Base-by-base conservation (phyloP, 129 eudicot genomes). In the Arctium lappa region DNA sequence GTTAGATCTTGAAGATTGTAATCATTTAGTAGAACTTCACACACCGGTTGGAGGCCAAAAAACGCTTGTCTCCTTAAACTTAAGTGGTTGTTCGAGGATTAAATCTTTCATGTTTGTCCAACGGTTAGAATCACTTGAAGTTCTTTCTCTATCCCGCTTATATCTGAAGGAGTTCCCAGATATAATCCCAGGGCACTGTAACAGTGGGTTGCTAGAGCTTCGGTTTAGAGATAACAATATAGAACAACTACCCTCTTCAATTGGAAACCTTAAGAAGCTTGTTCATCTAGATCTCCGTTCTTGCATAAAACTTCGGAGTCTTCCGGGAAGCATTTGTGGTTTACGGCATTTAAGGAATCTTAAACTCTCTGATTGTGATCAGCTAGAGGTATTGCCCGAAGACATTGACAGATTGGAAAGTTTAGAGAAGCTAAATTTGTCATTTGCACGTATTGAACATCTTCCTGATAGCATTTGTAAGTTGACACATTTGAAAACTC, bases 401-500 rank as follows among this genome's bases (percentile, higher is more conserved):
- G 79, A 46, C 12, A 3, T 32, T 31, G 80, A 13, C 0, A 16
- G 15, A 4, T 32, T 76, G 18, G 39, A 50, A 31, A 12, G 44
- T 76, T 76, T 76, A 53, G 42, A 5, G 40, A 50, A 13, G 40
- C 80, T 76, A 8, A 27, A 18, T 53, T 50, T 76, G 22, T 48
- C 22, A 4, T 48, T 1, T 15, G 8, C 71, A 8, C 12, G 12
- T n/a, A 32, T 32, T 31, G 33, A 33, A 2, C 31, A 3, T 13
- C 77, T 86, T 48, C 81, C 85, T 3, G 12, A 30, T n/a, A 50
- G 70, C 73, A 37, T 85, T 69, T 70, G 69, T 22, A 46, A 22
- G 40, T 76, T 76, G 39, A 44, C 36, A 31, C 70, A 33, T 33
- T 5, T 83, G 60, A 75, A 40, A 69, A 66, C 62, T 42, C 77